These are phyloP conservation scores for Geotrichum citri-aurantii DNA, from an alignment of 1,139 yeast genomes.

Conservation along the genomic window DNA sequence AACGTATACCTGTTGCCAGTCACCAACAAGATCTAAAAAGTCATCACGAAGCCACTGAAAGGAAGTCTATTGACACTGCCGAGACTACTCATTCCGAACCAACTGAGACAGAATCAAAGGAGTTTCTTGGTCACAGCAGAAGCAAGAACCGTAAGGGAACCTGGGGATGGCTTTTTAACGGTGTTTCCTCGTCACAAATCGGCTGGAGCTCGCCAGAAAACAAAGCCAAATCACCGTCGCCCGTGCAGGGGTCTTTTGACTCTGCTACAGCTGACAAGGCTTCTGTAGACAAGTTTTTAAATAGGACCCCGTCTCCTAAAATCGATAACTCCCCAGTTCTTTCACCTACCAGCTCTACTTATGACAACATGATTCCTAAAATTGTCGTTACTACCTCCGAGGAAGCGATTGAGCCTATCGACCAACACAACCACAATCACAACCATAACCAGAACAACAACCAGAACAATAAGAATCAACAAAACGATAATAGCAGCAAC, in stretches of 20 bases:
- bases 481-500: neutral
- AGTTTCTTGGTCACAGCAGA: neutral
- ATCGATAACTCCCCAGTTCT: neutral
- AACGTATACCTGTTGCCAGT: neutral
- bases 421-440: neutral
- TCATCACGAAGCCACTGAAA: neutral
- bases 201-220: neutral
- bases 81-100: neutral
- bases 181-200: neutral
- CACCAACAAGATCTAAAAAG: neutral
- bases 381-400: slow-evolving; percentile 12
- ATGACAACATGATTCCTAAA: slow-evolving; percentile 7
- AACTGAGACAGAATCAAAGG: neutral
- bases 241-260: neutral
- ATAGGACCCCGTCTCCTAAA: slow-evolving; percentile 6
- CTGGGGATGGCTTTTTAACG: slow-evolving; percentile 27
- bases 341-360: neutral
- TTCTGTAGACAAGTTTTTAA: slow-evolving; percentile 15
- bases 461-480: neutral
- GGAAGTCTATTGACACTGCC: neutral
- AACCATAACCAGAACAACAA: too few relatives aligned
- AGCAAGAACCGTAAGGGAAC: slow-evolving; percentile 22
- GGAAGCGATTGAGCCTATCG: slow-evolving; percentile 1
- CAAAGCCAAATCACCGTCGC: neutral
- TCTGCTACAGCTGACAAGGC: slow-evolving; percentile 9